Evolutionary conservation across 2,329 filamentous ascomycete genomes (phyloP), one percentile per base, ranked within the genome.

Genomic region (Penicillium sp.): DNA sequence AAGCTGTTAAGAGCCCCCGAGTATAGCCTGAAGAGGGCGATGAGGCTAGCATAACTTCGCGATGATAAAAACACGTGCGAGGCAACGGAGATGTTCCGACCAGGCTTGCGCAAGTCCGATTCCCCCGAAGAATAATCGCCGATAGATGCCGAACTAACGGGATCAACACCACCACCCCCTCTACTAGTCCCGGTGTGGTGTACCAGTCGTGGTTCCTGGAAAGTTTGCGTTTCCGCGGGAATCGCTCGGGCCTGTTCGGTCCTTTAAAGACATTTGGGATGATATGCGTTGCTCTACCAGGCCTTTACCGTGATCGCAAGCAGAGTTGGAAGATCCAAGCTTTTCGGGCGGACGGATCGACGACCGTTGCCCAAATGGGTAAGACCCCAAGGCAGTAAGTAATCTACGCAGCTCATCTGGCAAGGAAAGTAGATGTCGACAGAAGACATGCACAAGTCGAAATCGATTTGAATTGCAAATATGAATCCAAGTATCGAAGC

Each of bases 401-500:
- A 29, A 29, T 12, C 10, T 29, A 29, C 7, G 28, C 28, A 9
- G 28, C 28, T 29, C 10, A 29, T 10, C 28, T 10, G 31, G 13
- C 13, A n/a, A n/a, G 3, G n/a, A 0, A 16, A 36, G 16, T 6
- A 16, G n/a, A 36, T n/a, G 8, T 18, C 33, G 33, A n/a, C n/a
- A 8, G 31, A n/a, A n/a, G 13, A 5, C 33, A 36, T 16, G 18
- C 33, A 16, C 34, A 21, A 10, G 42, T 26, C 26, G 28, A 13
- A n/a, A 3, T 24, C 18, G 12, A n/a, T 26, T 38, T n/a, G 16
- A 8, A 42, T 16, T n/a, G 13, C 41, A 28, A 6, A 42, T 24
- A 24, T 42, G 39, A 10, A 26, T 15, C 24, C 13, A 15, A 51
- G 52, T 47, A 51, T 52, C 47, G 43, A 45, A 53, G 38, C 43